These are phyloP conservation scores for Candida corydali DNA, from an alignment of 805 yeast species.

Conservation along the genomic window DNA sequence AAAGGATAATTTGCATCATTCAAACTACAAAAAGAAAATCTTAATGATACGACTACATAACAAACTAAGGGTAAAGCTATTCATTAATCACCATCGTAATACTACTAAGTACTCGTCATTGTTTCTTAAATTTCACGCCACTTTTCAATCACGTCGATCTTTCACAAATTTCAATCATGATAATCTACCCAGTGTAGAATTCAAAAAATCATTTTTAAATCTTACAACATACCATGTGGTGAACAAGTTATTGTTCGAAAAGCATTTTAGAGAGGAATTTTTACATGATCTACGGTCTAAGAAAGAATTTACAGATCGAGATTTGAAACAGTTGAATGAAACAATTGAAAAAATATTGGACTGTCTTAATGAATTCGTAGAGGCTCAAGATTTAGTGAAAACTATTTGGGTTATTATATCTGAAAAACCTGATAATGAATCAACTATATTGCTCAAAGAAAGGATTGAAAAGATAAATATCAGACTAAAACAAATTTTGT, in stretches of 20 bases:
- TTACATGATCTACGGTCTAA: constrained; percentile 1
- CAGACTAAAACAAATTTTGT: background rate
- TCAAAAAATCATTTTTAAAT: constrained; percentile 4
- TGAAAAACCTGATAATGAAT: constrained; percentile 1
- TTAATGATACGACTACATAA: background rate
- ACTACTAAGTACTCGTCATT: background rate
- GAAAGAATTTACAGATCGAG: constrained; percentile 1
- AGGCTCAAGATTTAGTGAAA: constrained; percentile 2
- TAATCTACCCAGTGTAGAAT: constrained; percentile 4
- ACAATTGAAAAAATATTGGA: constrained; percentile 1
- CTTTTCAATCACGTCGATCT: background rate
- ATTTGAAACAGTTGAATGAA: background rate
- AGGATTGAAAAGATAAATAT: background rate
- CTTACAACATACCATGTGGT: constrained; percentile 3
- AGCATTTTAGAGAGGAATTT: background rate
- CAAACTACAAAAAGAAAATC: background rate
- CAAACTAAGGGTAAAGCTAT: background rate
- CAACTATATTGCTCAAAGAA: background rate
- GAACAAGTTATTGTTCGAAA: constrained; percentile 1
- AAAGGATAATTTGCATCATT: background rate
- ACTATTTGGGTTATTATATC: background rate
- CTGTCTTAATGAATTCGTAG: constrained; percentile 3
- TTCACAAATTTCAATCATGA: constrained; percentile 4
- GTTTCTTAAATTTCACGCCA: background rate
- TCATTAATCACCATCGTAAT: background rate